These are phyloP conservation scores for Rhytidiadelphus loreus DNA, from an alignment of 225 moss, liverwort and hornwort genomes.

Conservation along the genomic window DNA sequence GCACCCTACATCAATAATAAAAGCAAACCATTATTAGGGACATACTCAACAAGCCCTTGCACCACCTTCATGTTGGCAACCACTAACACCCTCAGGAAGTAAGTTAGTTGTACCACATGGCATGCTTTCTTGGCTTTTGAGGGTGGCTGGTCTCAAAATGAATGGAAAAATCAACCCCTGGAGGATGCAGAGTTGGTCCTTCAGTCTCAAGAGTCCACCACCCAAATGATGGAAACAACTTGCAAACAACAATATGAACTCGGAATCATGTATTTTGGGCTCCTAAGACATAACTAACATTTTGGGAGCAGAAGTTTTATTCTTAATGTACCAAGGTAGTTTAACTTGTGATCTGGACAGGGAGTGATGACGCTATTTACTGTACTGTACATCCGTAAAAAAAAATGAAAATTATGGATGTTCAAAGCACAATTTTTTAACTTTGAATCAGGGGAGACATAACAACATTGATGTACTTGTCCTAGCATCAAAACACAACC, in stretches of 20 bases:
- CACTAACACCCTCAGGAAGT: not conserved
- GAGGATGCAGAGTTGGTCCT: not conserved
- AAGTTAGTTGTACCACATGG: constrained; percentile 13
- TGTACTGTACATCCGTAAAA: not conserved
- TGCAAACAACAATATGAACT: not conserved
- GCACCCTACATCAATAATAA: too few relatives aligned
- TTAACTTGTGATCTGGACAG: not conserved
- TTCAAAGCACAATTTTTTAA: not conserved
- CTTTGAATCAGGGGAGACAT: not conserved
- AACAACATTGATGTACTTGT: not conserved
- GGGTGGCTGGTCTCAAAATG: not conserved
- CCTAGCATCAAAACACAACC: not conserved
- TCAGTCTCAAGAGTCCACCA: not conserved
- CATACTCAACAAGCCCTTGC: not conserved
- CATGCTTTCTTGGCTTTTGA: not conserved
- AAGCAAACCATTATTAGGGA: too few relatives aligned
- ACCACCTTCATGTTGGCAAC: constrained; percentile 1
- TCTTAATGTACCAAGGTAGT: not conserved
- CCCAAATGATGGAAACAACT: not conserved
- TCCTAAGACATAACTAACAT: not conserved
- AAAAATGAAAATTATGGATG: not conserved
- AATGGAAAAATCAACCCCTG: not conserved
- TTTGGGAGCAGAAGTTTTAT: not conserved
- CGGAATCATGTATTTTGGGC: not conserved
- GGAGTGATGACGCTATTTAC: too few relatives aligned